These are phyloP conservation scores for Hymenoscyphus occultus DNA, from an alignment of 2,329 filamentous ascomycete species.

Conservation along the genomic window DNA sequence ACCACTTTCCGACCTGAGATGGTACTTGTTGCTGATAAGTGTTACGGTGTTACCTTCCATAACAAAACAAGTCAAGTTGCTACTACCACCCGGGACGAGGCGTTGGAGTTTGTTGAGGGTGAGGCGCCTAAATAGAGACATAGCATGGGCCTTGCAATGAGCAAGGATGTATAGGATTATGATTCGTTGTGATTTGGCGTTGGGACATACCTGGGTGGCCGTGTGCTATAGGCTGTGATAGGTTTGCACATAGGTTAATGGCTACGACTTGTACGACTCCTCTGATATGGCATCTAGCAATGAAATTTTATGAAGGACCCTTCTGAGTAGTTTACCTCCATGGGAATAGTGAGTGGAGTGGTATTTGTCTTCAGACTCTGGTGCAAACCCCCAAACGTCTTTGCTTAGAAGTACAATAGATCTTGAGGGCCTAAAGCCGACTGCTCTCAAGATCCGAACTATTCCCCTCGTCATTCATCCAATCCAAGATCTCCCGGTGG, in stretches of 20 bases:
- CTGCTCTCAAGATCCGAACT: neutral
- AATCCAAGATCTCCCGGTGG: constrained; percentile 7
- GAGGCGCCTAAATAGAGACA: constrained; percentile 45
- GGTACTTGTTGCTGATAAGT: constrained; percentile 91
- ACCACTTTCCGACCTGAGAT: constrained; percentile 98
- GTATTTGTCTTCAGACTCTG: too few species aligned
- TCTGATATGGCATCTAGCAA: neutral
- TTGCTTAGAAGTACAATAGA: too few species aligned
- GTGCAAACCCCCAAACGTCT: too few species aligned
- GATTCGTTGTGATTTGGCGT: neutral
- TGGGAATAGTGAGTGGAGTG: too few species aligned
- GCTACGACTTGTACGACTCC: constrained; percentile 1
- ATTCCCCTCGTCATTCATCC: neutral
- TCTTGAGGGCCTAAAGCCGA: too few species aligned
- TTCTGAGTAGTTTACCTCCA: neutral
- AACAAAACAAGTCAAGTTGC: constrained; percentile 95
- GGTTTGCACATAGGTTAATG: neutral
- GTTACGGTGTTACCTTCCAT: constrained; percentile 90
- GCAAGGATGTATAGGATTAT: neutral
- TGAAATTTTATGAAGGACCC: neutral
- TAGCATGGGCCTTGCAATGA: neutral
- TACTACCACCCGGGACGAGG: constrained; percentile 82
- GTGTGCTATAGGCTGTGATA: neutral
- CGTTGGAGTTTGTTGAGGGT: constrained; percentile 90
- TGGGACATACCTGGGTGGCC: constrained; percentile 6